Base-by-base conservation (phyloP, 129 eudicot species). In the Artemisia argyi region DNA sequence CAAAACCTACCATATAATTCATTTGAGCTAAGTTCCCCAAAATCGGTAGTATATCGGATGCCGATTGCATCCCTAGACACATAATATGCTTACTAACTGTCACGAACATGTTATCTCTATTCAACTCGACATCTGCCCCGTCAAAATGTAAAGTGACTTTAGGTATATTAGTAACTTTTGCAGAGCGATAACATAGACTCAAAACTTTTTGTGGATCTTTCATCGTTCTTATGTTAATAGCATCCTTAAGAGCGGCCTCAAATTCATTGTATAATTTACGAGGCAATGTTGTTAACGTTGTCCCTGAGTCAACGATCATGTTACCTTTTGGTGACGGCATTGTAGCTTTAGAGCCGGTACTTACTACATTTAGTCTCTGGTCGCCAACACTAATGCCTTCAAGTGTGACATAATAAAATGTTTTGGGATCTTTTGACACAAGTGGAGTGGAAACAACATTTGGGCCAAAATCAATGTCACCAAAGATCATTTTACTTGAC, bases 241-340 rank as follows among this genome's bases (percentile, higher is more conserved):
- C 28, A 0, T 55, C 24, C 56, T 8, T 77, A 17, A 88, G 0
- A 3, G 56, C 71, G 1, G 73, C 11, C 55, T 76, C 83, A 3
- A 88, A 16, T 12, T 44, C 22, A 0, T 46, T 4, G 57, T 82
- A 78, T 0, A 84, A 8, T 2, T 55, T 18, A 0, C 3, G 0
- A 0, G 87, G 87, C 7, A 84, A 16, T 61, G 71, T 61, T 10
- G 87, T 83, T 24, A 82, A 51, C 3, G 88, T 80, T 32, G 90
- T 82, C 3, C 94, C 94, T 0, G 94, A 88, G 62, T 88, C 94
- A 19, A 88, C 78, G 2, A 88, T 68, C 78, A 80, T 88, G 76
- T 88, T 85, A 5, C 89, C 89, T 35, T 82, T 65, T 17, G 9
- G 58, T 44, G 19, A 14, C 30, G 54, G 20, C 0, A 1, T 53